These are phyloP conservation scores for Corrigiola litoralis DNA, from an alignment of 179 eudicot species.

Conservation along the genomic window DNA sequence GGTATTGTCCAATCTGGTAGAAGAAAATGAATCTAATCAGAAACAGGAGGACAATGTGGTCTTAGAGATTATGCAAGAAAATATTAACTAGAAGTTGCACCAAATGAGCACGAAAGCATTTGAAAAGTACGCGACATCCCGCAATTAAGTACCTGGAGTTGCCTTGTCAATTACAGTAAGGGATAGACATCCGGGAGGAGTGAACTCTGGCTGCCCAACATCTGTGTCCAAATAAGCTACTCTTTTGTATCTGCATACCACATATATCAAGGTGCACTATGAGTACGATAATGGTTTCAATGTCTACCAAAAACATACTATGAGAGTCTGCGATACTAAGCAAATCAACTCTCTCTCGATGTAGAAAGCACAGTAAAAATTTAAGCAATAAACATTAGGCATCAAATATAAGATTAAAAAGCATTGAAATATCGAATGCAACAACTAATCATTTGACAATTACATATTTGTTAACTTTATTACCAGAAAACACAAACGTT, in stretches of 20 bases:
- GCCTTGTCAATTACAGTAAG: constrained; percentile 63
- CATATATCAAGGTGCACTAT: too few relatives aligned
- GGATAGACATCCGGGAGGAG: constrained; percentile 85
- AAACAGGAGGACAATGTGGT: not conserved
- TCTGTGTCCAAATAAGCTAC: constrained; percentile 92
- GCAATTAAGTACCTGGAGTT: constrained; percentile 51
- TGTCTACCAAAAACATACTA: too few relatives aligned
- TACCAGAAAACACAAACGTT: too few relatives aligned
- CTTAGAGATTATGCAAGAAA: not conserved
- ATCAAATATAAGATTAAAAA: too few relatives aligned
- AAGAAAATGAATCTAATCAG: constrained; percentile 16
- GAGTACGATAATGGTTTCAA: too few relatives aligned
- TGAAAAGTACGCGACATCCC: not conserved
- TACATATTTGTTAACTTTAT: too few relatives aligned
- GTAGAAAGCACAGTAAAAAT: too few relatives aligned
- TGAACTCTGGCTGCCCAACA: constrained; percentile 99
- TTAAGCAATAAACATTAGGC: too few relatives aligned
- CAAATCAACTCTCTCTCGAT: too few relatives aligned
- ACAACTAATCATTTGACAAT: too few relatives aligned
- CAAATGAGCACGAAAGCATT: not conserved
- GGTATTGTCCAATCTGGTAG: constrained; percentile 65
- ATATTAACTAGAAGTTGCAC: not conserved
- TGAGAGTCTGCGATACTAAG: too few relatives aligned
- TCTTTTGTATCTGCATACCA: constrained; percentile 46
- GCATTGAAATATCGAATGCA: too few relatives aligned